Evolutionary conservation across 2,329 filamentous ascomycete genomes (phyloP), one percentile per base, ranked within the genome.

Genomic region (Pseudogymnoascus sp.): DNA sequence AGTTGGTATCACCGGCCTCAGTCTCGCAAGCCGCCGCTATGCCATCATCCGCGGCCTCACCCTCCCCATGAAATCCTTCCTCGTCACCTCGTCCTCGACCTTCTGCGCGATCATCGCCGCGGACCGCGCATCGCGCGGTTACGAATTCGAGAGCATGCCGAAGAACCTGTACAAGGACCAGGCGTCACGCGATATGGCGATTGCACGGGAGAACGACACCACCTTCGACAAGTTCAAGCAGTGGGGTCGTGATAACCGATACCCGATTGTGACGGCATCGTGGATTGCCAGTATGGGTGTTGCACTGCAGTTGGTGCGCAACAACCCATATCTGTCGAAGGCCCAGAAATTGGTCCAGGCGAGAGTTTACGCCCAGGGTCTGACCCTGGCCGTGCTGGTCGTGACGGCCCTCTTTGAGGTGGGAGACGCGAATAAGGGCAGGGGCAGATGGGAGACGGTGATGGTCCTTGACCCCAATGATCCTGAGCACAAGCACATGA

Each of bases 51-150:
- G 90, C 69, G 78, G 81, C 68, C 86, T 99, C 66, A 96, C 93
- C 0, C 73, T 97, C 0, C 95, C 92, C 16, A 92, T 99, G 83
- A 90, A 91, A 69, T 82, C 91, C 63, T 99, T 97, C 84, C 85
- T 97, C 67, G 84, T 95, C 68, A 88, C 90, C 51, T 96, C 91
- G 7, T 75, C 86, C 10, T 86, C 85, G 59, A 97, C 95, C 3
- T 96, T 96, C 73, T 82, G 86, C 67, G 88, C 91, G 79, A 97
- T 99, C 77, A 86, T 97, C 73, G 82, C 86, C 66, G 95, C 95
- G 68, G 95, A 99, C 73, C 80, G 83, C 67, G 82, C 83, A 69
- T 89, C 86, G 71, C 88, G 90, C 69, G 72, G 73, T 64, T 97
- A 83, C 81, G 91, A 96, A 77, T 80, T 80, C 64, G 75, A 79